Conservation (phyloP, 495 filamentous ascomycete species). For the Neurospora tetraspora region DNA sequence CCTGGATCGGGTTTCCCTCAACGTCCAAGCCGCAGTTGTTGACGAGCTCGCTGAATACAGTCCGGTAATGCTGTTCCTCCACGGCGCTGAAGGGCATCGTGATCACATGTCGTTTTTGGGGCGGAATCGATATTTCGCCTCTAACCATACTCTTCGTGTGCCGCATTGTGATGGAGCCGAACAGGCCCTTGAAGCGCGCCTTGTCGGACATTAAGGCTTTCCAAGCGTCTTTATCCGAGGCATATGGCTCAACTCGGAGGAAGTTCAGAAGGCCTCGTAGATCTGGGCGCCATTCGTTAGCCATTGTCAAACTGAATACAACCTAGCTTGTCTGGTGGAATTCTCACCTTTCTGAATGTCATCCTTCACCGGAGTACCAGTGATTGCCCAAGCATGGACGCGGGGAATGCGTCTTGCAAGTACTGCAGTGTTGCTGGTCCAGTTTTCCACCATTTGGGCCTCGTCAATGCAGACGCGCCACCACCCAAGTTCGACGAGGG, state of each 20-base stretch:
- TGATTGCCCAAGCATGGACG: conserved; percentile 84
- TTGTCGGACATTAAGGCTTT: conserved; percentile 51
- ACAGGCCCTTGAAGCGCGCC: conserved; percentile 52
- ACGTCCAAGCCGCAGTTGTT: conserved; percentile 53
- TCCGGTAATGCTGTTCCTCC: conserved; percentile 78
- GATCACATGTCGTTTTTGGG: conserved; percentile 76
- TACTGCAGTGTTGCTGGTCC: conserved; percentile 70
- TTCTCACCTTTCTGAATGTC: conserved; percentile 44
- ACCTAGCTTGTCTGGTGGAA: neutral
- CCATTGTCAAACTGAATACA: too few relatives aligned
- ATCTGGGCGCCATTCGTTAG: conserved; percentile 24
- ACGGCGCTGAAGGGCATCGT: conserved; percentile 79
- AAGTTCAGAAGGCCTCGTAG: conserved; percentile 69
- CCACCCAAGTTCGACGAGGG: conserved; percentile 72
- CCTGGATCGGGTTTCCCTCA: conserved; percentile 48
- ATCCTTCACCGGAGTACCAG: conserved; percentile 79
- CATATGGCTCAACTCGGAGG: conserved; percentile 69
- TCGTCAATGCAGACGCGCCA: conserved; percentile 92
- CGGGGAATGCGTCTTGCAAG: conserved; percentile 74
- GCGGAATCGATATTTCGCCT: conserved; percentile 59
- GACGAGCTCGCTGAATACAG: conserved; percentile 63
- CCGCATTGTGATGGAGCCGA: conserved; percentile 60
- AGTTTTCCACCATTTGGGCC: conserved; percentile 90
- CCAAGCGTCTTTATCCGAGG: conserved; percentile 52
- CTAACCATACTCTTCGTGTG: conserved; percentile 77